phyloP scores from a whole-genome alignment of 768 basidiomycete species.

The Suillus cothurnatus region DNA sequence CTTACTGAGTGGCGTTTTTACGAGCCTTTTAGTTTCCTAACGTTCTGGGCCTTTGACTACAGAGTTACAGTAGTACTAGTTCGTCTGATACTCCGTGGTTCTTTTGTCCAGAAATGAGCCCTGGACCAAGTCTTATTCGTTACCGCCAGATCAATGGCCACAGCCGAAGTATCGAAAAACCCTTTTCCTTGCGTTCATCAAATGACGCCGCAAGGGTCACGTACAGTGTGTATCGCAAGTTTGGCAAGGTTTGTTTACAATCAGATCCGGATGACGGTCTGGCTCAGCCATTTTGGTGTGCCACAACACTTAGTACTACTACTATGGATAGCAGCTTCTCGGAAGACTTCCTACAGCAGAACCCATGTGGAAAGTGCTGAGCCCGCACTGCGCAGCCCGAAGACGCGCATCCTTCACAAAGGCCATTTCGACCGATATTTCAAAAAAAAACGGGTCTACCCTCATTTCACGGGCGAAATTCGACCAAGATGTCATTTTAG shows the following conservation, averaged over 20 bases:
- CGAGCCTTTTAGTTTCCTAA: neutral
- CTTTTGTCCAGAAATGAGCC: neutral
- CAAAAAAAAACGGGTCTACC: conserved; percentile 4
- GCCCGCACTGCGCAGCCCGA: neutral
- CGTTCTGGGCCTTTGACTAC: conserved; percentile 1
- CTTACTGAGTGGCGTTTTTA: neutral
- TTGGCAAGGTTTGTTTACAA: neutral
- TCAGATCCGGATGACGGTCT: conserved; percentile 1
- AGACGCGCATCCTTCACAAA: neutral
- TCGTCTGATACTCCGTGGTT: conserved; percentile 2
- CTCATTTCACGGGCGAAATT: conserved; percentile 3
- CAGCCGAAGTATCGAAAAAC: neutral
- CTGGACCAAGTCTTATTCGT: neutral
- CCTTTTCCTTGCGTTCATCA: conserved; percentile 1
- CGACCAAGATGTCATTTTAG: conserved; percentile 9
- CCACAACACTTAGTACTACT: neutral
- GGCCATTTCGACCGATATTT: conserved; percentile 2
- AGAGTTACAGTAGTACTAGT: neutral
- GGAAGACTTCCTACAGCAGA: neutral
- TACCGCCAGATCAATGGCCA: conserved; percentile 5
- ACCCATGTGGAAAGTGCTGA: neutral
- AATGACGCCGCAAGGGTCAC: conserved; percentile 4
- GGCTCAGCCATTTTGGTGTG: neutral
- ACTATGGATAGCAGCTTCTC: neutral
- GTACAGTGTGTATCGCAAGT: neutral